Percentiles rank a stretch among this genome's conserved stretches.
These are phyloP conservation scores for Ceratopteris richardii DNA, from an alignment of 75 land plant genomes.

Conservation along the genomic window DNA sequence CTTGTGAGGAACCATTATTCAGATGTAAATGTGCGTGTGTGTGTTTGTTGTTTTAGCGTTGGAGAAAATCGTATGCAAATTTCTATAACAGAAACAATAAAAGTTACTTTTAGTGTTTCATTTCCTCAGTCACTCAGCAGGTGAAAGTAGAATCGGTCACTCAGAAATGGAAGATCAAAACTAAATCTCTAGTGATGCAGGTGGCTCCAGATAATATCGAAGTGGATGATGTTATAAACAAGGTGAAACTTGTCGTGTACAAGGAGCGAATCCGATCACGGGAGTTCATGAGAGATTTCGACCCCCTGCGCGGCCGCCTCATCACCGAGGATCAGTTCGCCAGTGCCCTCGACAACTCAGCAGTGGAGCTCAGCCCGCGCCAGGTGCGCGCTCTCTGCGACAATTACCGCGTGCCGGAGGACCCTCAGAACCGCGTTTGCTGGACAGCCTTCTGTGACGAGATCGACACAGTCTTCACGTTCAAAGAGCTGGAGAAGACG, in stretches of 20 bases:
- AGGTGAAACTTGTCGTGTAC: slow-evolving; percentile 25
- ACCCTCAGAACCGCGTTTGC: slow-evolving; percentile 17
- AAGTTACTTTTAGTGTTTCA: no score
- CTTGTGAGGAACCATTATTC: not conserved
- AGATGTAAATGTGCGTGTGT: not conserved
- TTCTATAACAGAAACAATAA: no score
- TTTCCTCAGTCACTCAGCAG: no score
- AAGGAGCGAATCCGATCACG: slow-evolving; percentile 22
- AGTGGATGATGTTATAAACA: slow-evolving; percentile 19
- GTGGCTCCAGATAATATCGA: slow-evolving; percentile 18
- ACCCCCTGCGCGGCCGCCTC: slow-evolving; percentile 18
- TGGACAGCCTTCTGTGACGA: slow-evolving; percentile 39
- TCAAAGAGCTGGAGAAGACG: slow-evolving; percentile 37
- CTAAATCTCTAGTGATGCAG: slow-evolving; percentile 2
- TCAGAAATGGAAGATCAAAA: not conserved
- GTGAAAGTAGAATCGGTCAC: no score
- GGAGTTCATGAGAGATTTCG: slow-evolving; percentile 26
- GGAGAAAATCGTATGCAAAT: no score
- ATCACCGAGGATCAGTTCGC: slow-evolving; percentile 25
- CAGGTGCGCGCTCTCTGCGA: slow-evolving; percentile 16
- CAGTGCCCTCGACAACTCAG: slow-evolving; percentile 21
- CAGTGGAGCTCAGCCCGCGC: slow-evolving; percentile 6
- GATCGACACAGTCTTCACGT: slow-evolving; percentile 28
- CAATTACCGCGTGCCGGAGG: slow-evolving; percentile 24
- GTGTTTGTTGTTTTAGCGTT: no score